Conservation (phyloP, 768 basidiomycete genomes). For the Lentinus tigrinus region DNA sequence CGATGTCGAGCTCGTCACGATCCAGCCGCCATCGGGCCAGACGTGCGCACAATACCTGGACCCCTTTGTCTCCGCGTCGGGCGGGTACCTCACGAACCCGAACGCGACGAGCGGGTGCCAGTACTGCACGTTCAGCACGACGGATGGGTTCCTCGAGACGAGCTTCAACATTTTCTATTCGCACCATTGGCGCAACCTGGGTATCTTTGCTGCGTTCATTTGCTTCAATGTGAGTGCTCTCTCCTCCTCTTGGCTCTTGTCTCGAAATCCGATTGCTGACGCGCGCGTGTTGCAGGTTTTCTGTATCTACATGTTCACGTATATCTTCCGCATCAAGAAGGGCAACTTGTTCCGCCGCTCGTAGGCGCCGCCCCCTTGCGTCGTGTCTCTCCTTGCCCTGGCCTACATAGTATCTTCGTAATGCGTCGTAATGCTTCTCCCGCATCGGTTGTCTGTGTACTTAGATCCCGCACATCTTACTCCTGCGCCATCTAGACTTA, state of each 20-base stretch:
- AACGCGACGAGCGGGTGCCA: conserved; percentile 38
- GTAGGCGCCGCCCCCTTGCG: not conserved
- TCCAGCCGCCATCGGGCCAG: conserved; percentile 46
- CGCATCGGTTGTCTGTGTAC: no score
- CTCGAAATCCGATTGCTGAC: not conserved
- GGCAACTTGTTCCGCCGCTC: conserved; percentile 7
- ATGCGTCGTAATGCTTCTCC: not conserved
- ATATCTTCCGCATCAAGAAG: conserved; percentile 48
- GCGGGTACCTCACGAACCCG: conserved; percentile 50
- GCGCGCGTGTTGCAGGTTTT: conserved; percentile 35
- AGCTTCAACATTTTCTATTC: conserved; percentile 63
- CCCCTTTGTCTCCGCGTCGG: conserved; percentile 38
- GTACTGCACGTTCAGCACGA: conserved; percentile 57
- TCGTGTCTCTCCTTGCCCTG: not conserved
- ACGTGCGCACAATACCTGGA: conserved; percentile 48
- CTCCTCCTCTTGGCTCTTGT: not conserved
- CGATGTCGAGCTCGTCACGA: conserved; percentile 54
- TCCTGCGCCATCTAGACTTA: no score
- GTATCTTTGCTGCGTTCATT: conserved; percentile 43
- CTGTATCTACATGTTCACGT: conserved; percentile 51
- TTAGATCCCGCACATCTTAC: no score
- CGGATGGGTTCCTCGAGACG: conserved; percentile 54
- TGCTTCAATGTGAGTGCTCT: conserved; percentile 43
- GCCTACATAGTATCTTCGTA: not conserved
- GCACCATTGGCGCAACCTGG: conserved; percentile 48